Conservation (phyloP, 805 yeast species). For the Lipomyces chichibuensis region DNA sequence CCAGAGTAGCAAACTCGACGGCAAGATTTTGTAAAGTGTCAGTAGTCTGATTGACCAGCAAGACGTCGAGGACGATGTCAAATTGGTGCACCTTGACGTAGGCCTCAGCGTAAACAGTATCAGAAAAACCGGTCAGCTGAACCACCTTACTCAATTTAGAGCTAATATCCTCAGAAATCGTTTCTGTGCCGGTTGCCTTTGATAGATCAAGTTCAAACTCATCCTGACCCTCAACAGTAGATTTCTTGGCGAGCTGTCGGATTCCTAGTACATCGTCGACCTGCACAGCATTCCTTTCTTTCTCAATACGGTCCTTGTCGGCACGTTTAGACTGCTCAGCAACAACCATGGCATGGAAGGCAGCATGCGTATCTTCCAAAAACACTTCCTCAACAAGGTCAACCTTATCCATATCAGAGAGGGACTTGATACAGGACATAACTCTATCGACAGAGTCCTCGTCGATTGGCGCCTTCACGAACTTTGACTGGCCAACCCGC, state of each 20-base stretch:
- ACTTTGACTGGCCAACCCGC: constrained; percentile 77
- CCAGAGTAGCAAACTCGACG: constrained; percentile 94
- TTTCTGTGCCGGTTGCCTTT: constrained; percentile 55
- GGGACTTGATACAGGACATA: constrained; percentile 77
- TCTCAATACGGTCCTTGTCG: constrained; percentile 53
- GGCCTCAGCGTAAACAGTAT: constrained; percentile 97
- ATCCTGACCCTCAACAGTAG: constrained; percentile 47
- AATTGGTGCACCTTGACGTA: constrained; percentile 94
- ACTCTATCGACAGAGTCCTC: constrained; percentile 97
- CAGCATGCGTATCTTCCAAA: constrained; percentile 83
- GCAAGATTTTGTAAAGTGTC: constrained; percentile 84
- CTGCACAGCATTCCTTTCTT: constrained; percentile 67
- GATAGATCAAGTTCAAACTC: constrained; percentile 62
- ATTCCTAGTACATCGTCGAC: constrained; percentile 78
- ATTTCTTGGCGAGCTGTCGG: constrained; percentile 68
- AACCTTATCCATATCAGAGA: constrained; percentile 61
- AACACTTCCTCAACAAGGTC: constrained; percentile 64
- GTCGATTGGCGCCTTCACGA: constrained; percentile 76
- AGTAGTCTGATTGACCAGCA: constrained; percentile 91
- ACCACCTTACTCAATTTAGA: constrained; percentile 86
- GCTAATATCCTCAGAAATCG: constrained; percentile 53
- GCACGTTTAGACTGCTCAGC: constrained; percentile 62
- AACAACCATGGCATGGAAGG: constrained; percentile 72
- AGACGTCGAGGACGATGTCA: constrained; percentile 91
- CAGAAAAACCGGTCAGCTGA: constrained; percentile 97